Evolutionary conservation across 352 stramenopile genomes (phyloP), one percentile per base, ranked within the genome.

Genomic region (Pythium inflatum): DNA sequence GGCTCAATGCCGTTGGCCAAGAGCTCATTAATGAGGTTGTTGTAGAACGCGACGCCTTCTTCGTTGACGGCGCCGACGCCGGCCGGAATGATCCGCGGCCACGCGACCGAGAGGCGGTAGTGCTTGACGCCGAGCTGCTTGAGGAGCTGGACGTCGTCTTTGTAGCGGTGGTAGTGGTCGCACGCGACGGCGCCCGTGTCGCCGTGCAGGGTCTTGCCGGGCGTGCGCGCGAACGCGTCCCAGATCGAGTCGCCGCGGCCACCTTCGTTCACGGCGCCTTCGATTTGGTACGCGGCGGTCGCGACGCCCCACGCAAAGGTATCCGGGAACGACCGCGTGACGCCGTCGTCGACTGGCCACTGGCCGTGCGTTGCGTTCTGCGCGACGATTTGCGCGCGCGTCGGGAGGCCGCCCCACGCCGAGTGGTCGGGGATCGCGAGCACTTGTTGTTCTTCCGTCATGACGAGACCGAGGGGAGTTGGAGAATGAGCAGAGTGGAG

Each of bases 41-140:
- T 89, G 85, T 99, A 99, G 83, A 98, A 98, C 2, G 73, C 69
- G 36, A 98, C 78, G 31, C 94, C 93, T 34, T 74, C 70, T 6
- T 86, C 74, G 80, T 98, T 98, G 28, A 80, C 68, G 66, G 80
- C 85, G 20, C 73, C 54, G 33, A 75, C 71, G 33, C 73, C 60
- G 0, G 60, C 75, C 1, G 68, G 59, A 16, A 98, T 78, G 64
- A 98, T 97, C 24, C 95, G 80, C 43, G 91, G 77, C 96, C 96
- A 99, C 7, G 91, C 86, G 66, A 99, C 90, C 14, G 88, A 98
- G 75, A 99, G 96, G 2, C 96, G 89, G 76, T 98, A 99, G 31
- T 88, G 85, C 63, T 97, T 89, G 11, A 99, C 63, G 2, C 95
- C 92, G 48, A 97, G 72, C 27, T 78, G 63, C 28, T 90, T 86